These are phyloP conservation scores for Cercospora berteroae DNA, from an alignment of 2,329 filamentous ascomycete species.

Conservation along the genomic window DNA sequence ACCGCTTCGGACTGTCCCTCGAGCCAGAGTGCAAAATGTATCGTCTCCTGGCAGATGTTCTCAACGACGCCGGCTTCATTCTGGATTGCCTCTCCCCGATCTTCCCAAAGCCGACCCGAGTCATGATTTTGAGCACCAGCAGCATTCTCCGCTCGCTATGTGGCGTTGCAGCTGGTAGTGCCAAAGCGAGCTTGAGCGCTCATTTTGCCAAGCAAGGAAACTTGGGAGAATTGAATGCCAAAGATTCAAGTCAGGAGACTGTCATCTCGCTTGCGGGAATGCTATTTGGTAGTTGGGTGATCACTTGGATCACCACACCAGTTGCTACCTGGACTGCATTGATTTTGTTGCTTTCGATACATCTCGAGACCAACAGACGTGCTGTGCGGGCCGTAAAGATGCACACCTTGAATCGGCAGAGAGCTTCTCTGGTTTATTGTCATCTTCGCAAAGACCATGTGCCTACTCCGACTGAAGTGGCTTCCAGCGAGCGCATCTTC, in stretches of 20 bases:
- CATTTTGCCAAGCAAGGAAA: slow-evolving; percentile 90
- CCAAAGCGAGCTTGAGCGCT: slow-evolving; percentile 84
- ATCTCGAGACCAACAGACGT: slow-evolving; percentile 80
- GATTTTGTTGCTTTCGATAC: slow-evolving; percentile 67
- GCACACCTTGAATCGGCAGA: slow-evolving; percentile 79
- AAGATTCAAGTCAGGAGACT: slow-evolving; percentile 94
- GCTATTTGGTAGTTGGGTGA: slow-evolving; percentile 77
- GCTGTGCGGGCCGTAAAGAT: slow-evolving; percentile 83
- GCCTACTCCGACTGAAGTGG: slow-evolving; percentile 64
- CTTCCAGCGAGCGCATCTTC: slow-evolving; percentile 58
- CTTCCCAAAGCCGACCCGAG: slow-evolving; percentile 60
- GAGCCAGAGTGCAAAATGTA: slow-evolving; percentile 91
- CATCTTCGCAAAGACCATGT: slow-evolving; percentile 49
- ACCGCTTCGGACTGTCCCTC: slow-evolving; percentile 75
- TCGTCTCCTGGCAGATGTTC: slow-evolving; percentile 79
- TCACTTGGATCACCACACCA: slow-evolving; percentile 70
- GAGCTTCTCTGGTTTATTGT: slow-evolving; percentile 74
- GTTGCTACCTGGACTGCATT: slow-evolving; percentile 72
- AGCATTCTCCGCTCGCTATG: slow-evolving; percentile 69
- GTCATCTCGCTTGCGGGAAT: slow-evolving; percentile 86
- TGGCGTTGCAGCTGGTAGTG: slow-evolving; percentile 83
- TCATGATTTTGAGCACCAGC: slow-evolving; percentile 58
- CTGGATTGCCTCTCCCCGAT: slow-evolving; percentile 80
- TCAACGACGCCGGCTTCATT: slow-evolving; percentile 83
- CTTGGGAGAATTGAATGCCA: slow-evolving; percentile 86